Evolutionary conservation across 1,139 yeast genomes (phyloP).

Genomic region (Geotrichum reessii): DNA sequence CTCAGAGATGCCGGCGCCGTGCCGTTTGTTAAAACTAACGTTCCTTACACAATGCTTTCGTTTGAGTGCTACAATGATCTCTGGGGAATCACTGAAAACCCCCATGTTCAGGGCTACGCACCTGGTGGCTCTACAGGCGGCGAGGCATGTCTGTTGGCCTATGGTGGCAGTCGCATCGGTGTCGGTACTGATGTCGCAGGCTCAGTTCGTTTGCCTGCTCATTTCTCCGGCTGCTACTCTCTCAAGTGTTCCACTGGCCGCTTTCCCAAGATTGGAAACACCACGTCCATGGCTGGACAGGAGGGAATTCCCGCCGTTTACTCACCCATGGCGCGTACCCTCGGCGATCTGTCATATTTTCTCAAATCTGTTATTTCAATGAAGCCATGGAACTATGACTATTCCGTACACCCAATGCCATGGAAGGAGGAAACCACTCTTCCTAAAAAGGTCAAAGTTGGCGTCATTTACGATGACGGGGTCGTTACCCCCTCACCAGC

Average conservation of each 20-base stretch:
- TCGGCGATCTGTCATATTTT: conserved; percentile 61
- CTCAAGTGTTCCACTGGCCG: conserved; percentile 47
- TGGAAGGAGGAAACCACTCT: conserved; percentile 49
- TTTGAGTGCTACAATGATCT: conserved; percentile 44
- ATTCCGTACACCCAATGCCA: conserved; percentile 49
- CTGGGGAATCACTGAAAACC: conserved; percentile 43
- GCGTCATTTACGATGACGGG: conserved; percentile 43
- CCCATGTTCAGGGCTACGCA: conserved; percentile 38
- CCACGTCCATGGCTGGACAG: conserved; percentile 54
- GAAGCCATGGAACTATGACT: conserved; percentile 65
- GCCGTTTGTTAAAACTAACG: conserved; percentile 46
- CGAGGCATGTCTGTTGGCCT: conserved; percentile 46
- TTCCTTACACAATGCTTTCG: conserved; percentile 45
- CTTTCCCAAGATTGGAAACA: conserved; percentile 44
- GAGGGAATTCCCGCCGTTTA: conserved; percentile 51
- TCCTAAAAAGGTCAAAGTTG: conserved; percentile 44
- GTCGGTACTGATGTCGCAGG: conserved; percentile 59
- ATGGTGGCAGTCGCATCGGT: conserved; percentile 45
- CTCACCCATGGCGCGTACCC: conserved; percentile 53
- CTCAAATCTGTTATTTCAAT: conserved; percentile 50
- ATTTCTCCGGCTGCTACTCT: conserved; percentile 45
- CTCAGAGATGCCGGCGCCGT: conserved; percentile 44
- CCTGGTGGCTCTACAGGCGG: conserved; percentile 51
- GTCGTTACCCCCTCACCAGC: conserved; percentile 58
- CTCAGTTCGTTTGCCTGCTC: conserved; percentile 48